phyloP scores from a whole-genome alignment of 305 asterid genomes.

The Fraxinus latifolia region DNA sequence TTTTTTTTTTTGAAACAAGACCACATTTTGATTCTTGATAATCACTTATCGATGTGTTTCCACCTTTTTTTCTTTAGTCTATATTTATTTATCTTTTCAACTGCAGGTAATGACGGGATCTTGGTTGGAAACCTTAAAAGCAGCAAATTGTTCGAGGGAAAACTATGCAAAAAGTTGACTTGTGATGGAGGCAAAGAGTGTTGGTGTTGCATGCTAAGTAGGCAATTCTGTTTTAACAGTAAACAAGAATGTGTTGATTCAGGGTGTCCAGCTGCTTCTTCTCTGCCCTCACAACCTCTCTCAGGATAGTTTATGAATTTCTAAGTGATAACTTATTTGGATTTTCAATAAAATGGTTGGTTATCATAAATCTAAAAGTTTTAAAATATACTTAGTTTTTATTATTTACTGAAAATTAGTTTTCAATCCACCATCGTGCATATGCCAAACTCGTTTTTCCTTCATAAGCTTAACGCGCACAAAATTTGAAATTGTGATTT shows the following conservation, averaged over 20 bases:
- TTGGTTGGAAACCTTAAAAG: not conserved
- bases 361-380: not conserved
- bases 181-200: too few species aligned
- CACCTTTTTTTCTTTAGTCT: too few species aligned
- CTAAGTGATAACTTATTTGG: not conserved
- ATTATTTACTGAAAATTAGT: too few species aligned
- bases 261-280: not conserved
- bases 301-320: not conserved
- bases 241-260: not conserved
- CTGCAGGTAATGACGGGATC: not conserved
- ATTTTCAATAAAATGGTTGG: not conserved
- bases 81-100: too few species aligned
- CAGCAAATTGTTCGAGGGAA: not conserved
- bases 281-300: not conserved
- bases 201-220: not conserved
- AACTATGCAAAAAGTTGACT: not conserved
- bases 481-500: too few species aligned
- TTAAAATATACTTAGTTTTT: too few species aligned
- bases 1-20: too few species aligned
- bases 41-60: too few species aligned
- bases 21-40: too few species aligned
- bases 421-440: too few species aligned
- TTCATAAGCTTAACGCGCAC: too few species aligned
- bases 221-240: not conserved
- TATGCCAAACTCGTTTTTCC: too few species aligned